These are phyloP conservation scores for Simplicillium sp. DNA, from an alignment of 2,329 filamentous ascomycete species.

Conservation along the genomic window DNA sequence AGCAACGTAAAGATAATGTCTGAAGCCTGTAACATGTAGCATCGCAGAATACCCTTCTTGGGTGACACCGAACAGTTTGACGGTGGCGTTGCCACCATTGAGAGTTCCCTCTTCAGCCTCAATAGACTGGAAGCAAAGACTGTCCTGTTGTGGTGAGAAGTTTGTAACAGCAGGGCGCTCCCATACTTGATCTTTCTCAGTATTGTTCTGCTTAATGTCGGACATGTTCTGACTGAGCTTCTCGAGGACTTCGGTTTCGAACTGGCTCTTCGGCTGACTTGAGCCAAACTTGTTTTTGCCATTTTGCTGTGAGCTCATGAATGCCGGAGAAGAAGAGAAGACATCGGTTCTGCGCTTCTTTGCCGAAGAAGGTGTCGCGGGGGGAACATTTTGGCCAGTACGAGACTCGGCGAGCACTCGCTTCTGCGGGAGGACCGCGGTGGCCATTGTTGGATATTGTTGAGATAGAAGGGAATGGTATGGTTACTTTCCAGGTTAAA, in stretches of 20 bases:
- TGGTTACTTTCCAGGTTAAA: neutral
- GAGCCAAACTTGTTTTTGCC: conserved; percentile 55
- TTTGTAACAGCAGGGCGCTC: conserved; percentile 47
- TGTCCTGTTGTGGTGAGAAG: conserved; percentile 50
- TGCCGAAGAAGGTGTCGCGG: conserved; percentile 43
- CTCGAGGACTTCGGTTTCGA: conserved; percentile 89
- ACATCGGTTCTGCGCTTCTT: conserved; percentile 82
- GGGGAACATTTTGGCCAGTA: conserved; percentile 50
- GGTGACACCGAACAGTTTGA: conserved; percentile 92
- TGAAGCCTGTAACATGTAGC: conserved; percentile 89
- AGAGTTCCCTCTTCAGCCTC: conserved; percentile 86
- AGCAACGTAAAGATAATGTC: conserved; percentile 90
- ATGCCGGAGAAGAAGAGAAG: conserved; percentile 42
- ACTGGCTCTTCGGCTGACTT: conserved; percentile 78
- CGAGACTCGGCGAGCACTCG: conserved; percentile 62
- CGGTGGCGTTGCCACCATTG: conserved; percentile 62
- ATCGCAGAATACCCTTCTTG: conserved; percentile 78
- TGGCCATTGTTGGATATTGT: conserved; percentile 28
- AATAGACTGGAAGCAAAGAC: conserved; percentile 87
- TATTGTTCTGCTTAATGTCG: conserved; percentile 74
- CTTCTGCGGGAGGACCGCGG: conserved; percentile 55
- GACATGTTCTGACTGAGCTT: conserved; percentile 92
- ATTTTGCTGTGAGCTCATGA: conserved; percentile 53
- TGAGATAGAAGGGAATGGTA: neutral
- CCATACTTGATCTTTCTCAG: conserved; percentile 93